Evolutionary conservation across 371 early-diverging fungal species (phyloP), one percentile per base, ranked within the genome.

Genomic region (Circinella minor): DNA sequence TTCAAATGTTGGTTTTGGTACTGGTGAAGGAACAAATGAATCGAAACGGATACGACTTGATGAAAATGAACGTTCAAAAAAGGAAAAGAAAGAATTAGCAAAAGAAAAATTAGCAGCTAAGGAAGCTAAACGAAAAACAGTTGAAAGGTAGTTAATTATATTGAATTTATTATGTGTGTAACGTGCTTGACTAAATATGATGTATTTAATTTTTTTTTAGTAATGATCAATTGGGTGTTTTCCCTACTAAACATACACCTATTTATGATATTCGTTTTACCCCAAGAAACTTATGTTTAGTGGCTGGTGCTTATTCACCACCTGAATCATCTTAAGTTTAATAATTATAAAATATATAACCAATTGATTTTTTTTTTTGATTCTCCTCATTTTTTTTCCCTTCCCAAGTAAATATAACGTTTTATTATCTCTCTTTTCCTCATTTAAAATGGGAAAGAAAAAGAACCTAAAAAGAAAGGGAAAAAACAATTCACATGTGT

Each of bases 171-270:
- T 5, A 62, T 14, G 15, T 59, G 34, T 55, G 18, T 17, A 27
- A 27, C 27, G 27, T 27, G 27, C 27, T 27, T 27, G 51, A 15
- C 8, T 14, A 0, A n/a, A 14, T n/a, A 8, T 17, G 8, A 5
- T 14, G 1, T 51, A 51, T 17, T 51, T 17, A 13, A 60, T 27
- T 36, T 36, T 20, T 66, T 55, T 38, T 51, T 67, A 83, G 83
- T 61, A 80, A 84, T 37, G 91, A 92, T 61, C 87, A 91, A 63
- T 71, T 99, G 20, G 89, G 89, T 8, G 89, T 92, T 0, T 98
- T 93, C 80, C 91, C 90, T 27, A 98, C 99, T 9, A 98, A 98
- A 80, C 89, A 88, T 71, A 99, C 99, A 55, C 98, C 99, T 1
- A 84, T 99, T 51, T 92, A 93, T 77, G 86, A 87, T 69, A 88